These are phyloP conservation scores for Aspergillus brunneoviolaceus DNA, from an alignment of 2,329 filamentous ascomycete genomes.

Conservation along the genomic window DNA sequence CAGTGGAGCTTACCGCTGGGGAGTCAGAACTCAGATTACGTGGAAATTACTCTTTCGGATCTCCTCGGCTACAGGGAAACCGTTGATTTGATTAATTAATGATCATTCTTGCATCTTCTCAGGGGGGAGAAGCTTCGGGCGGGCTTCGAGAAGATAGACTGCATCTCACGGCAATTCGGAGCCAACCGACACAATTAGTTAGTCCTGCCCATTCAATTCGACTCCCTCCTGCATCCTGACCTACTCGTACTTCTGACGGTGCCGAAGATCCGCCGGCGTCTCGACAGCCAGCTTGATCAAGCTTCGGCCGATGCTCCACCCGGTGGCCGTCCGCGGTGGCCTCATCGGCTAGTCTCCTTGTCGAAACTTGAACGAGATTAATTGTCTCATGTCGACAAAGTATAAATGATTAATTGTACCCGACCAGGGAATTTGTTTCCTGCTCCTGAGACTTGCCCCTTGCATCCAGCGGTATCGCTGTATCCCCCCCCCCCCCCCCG, in stretches of 20 bases:
- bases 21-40: too few relatives aligned
- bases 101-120: too few relatives aligned
- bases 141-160: neutral
- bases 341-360: neutral
- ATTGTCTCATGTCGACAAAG: neutral
- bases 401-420: neutral
- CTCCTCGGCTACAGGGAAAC: neutral
- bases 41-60: neutral
- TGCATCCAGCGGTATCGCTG: neutral
- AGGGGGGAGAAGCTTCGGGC: neutral
- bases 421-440: neutral
- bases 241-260: neutral
- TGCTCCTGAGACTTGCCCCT: neutral
- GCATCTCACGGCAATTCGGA: neutral
- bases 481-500: neutral
- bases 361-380: neutral
- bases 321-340: too few relatives aligned
- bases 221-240: too few relatives aligned
- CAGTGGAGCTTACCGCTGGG: too few relatives aligned
- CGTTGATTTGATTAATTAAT: too few relatives aligned
- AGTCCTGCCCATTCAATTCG: too few relatives aligned
- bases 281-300: too few relatives aligned
- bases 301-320: neutral
- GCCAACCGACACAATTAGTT: too few relatives aligned
- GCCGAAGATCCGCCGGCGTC: neutral